A percentile compares a stretch with the other conserved stretches of the same genome.
Conservation (phyloP, 106 monocot genomes). For the Acorus calamus region DNA sequence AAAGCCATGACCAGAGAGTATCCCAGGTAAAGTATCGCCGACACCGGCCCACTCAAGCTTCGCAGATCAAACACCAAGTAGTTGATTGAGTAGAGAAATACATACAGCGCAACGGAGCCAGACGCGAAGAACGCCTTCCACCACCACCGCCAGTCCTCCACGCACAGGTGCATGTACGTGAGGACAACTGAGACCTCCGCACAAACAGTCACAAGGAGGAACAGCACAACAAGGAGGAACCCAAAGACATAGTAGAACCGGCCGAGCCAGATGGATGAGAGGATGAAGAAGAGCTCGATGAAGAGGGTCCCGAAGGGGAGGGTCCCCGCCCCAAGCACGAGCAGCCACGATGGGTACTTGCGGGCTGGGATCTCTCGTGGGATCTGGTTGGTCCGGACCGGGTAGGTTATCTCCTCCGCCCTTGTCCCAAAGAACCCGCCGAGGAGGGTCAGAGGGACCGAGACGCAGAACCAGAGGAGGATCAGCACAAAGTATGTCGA, state of each 20-base stretch:
- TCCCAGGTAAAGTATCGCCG: slow-evolving; percentile 48
- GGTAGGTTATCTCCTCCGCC: slow-evolving; percentile 36
- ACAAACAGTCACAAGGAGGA: slow-evolving; percentile 47
- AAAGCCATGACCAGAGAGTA: slow-evolving; percentile 55
- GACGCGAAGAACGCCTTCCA: slow-evolving; percentile 70
- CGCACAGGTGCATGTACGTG: slow-evolving; percentile 66
- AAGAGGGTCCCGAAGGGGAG: slow-evolving; percentile 57
- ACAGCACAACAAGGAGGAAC: slow-evolving; percentile 47
- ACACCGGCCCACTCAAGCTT: slow-evolving; percentile 63
- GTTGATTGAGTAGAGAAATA: slow-evolving; percentile 59
- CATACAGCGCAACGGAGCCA: slow-evolving; percentile 55
- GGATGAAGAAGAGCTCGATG: slow-evolving; percentile 68
- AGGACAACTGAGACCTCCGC: slow-evolving; percentile 65
- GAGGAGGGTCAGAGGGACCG: slow-evolving; percentile 47
- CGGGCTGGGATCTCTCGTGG: slow-evolving; percentile 48
- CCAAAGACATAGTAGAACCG: slow-evolving; percentile 73
- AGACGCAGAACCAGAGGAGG: slow-evolving; percentile 56
- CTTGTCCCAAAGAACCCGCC: slow-evolving; percentile 57
- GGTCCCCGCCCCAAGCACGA: slow-evolving; percentile 52
- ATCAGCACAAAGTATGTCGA: slow-evolving; percentile 47
- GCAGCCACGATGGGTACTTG: slow-evolving; percentile 61
- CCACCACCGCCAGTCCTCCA: slow-evolving; percentile 81
- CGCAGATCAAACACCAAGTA: slow-evolving; percentile 59
- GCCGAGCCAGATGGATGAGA: slow-evolving; percentile 58
- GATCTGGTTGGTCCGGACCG: slow-evolving; percentile 65